phyloP scores from a whole-genome alignment of 257 asterid species.

The Ehretia macrophylla region DNA sequence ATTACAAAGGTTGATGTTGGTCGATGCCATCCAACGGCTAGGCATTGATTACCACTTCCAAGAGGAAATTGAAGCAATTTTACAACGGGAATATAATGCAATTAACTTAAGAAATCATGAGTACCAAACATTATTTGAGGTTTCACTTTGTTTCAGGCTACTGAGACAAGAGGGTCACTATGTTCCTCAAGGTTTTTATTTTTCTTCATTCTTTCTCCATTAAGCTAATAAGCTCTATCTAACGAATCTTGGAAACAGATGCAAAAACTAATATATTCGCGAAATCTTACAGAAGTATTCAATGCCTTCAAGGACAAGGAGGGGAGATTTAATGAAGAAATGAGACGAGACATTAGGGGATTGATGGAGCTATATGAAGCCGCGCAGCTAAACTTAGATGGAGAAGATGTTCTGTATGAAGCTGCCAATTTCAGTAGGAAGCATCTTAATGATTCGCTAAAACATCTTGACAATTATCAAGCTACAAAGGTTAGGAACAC shows the following conservation, averaged over 20 bases:
- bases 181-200: conserved; percentile 28
- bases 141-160: conserved; percentile 41
- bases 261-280: too few relatives aligned
- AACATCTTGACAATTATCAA: background rate
- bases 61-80: conserved; percentile 27
- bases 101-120: conserved; percentile 2
- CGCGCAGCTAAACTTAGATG: conserved; percentile 39
- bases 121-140: conserved; percentile 13
- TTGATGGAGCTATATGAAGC: conserved; percentile 44
- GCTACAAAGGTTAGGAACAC: conserved; percentile 14
- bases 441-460: conserved; percentile 3
- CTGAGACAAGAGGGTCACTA: conserved; percentile 39
- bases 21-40: conserved; percentile 39
- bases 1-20: conserved; percentile 11
- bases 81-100: conserved; percentile 7
- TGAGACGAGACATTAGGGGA: conserved; percentile 21
- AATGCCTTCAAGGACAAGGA: conserved; percentile 27
- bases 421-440: conserved; percentile 31
- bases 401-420: conserved; percentile 42
- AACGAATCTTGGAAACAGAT: too few relatives aligned
- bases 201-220: background rate
- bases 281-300: conserved; percentile 29
- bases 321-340: conserved; percentile 20
- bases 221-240: too few relatives aligned
- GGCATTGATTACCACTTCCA: conserved; percentile 30